These are phyloP conservation scores for Debaryomyces robertsiae DNA, from an alignment of 1,139 yeast genomes.

Conservation along the genomic window DNA sequence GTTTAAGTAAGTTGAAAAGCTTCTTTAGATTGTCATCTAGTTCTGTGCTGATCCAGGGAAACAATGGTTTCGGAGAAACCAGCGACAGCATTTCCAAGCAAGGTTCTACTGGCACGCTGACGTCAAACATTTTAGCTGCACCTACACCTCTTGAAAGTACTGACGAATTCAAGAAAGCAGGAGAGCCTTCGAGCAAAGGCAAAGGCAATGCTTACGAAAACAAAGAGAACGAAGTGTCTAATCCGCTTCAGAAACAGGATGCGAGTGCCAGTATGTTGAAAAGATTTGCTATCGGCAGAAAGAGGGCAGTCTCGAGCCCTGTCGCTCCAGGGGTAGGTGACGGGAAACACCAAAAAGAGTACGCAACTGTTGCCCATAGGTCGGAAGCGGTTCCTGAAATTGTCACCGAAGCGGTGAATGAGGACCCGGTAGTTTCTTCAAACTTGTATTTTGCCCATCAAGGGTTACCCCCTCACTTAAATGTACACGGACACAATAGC, in stretches of 20 bases:
- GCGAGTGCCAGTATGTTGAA: slow-evolving; percentile 15
- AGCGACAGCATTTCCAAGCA: background rate
- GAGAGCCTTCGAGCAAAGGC: background rate
- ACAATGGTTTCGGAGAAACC: background rate
- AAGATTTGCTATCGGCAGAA: slow-evolving; percentile 24
- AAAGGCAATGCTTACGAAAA: background rate
- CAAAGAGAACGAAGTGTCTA: slow-evolving; percentile 3
- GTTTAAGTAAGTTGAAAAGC: slow-evolving; percentile 26
- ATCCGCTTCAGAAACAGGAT: slow-evolving; percentile 9
- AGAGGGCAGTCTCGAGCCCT: slow-evolving; percentile 30
- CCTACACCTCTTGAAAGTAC: slow-evolving; percentile 10
- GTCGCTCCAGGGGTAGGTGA: slow-evolving; percentile 10
- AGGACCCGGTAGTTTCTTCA: slow-evolving; percentile 39
- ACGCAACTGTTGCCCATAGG: slow-evolving; percentile 1
- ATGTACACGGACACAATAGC: slow-evolving; percentile 31
- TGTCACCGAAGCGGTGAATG: slow-evolving; percentile 11
- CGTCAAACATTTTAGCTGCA: slow-evolving; percentile 4
- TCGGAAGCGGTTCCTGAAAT: slow-evolving; percentile 11
- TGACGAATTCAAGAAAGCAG: slow-evolving; percentile 1
- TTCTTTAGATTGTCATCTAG: slow-evolving; percentile 25
- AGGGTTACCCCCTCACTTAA: slow-evolving; percentile 56
- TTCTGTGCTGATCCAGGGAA: slow-evolving; percentile 12
- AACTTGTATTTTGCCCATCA: slow-evolving; percentile 57
- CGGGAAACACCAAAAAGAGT: slow-evolving; percentile 6
- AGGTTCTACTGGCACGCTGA: background rate